Percentiles rank a stretch among this genome's conserved stretches.
Conservation (phyloP, 2,329 filamentous ascomycete genomes). For the Calonectria naviculata region DNA sequence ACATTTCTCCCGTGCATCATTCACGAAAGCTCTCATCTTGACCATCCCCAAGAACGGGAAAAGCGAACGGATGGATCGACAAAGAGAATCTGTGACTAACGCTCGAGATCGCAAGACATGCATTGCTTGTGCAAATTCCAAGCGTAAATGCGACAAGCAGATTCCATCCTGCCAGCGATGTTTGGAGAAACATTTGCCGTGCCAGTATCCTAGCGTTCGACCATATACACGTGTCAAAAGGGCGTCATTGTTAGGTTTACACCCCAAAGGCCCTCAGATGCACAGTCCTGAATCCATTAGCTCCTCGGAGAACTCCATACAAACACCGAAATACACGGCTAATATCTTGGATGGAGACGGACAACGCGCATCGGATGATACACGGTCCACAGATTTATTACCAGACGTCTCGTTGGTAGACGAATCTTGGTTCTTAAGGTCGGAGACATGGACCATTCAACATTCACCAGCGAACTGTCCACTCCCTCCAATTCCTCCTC, state of each 20-base stretch:
- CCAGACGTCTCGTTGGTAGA: background rate
- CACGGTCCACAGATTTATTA: background rate
- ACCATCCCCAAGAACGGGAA: background rate
- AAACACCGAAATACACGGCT: no score
- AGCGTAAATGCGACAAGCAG: slow-evolving; percentile 50
- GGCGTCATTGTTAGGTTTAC: background rate
- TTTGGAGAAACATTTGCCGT: slow-evolving; percentile 35
- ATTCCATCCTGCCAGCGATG: slow-evolving; percentile 47
- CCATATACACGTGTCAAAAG: background rate
- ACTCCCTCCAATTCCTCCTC: slow-evolving; percentile 15
- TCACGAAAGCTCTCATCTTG: background rate
- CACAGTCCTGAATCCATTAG: background rate
- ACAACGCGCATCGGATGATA: background rate
- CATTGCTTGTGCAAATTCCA: slow-evolving; percentile 47
- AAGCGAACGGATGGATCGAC: background rate
- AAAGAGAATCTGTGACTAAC: background rate
- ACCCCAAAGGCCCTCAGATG: background rate
- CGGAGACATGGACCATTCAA: background rate
- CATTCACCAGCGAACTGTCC: background rate
- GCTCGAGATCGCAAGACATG: slow-evolving; percentile 46
- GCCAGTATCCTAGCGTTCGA: slow-evolving; percentile 5
- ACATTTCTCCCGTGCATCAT: no score
- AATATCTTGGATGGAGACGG: background rate
- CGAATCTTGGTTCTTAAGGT: background rate
- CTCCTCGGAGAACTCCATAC: background rate